Conservation (phyloP, 768 basidiomycete species). For the Xerocomus potaroensis region DNA sequence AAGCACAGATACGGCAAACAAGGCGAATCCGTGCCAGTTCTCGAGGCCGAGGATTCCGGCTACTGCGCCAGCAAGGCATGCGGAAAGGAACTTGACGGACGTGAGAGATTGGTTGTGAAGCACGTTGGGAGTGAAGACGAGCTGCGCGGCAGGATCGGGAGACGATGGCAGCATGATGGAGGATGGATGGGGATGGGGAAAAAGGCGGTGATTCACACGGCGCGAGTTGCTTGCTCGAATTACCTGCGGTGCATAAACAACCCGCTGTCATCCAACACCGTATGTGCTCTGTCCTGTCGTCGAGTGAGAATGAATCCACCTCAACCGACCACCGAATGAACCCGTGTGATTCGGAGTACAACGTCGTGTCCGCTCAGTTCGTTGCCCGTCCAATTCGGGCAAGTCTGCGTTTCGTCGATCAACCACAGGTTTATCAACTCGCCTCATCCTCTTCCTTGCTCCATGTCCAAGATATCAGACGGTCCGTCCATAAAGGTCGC, state of each 20-base stretch:
- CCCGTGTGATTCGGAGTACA: no score
- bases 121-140: slow-evolving; percentile 64
- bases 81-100: slow-evolving; percentile 74
- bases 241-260: no score
- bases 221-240: no score
- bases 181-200: not conserved
- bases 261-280: no score
- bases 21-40: slow-evolving; percentile 76
- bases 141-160: slow-evolving; percentile 51
- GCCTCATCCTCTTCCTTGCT: not conserved
- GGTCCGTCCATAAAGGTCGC: slow-evolving; percentile 50
- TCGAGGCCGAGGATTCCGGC: slow-evolving; percentile 88
- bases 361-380: no score
- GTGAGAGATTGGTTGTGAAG: slow-evolving; percentile 55
- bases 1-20: slow-evolving; percentile 68
- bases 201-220: slow-evolving; percentile 14
- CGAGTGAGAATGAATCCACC: no score
- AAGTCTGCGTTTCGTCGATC: slow-evolving; percentile 1
- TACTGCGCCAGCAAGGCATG: slow-evolving; percentile 82
- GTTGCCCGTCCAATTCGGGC: not conserved
- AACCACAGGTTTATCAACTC: no score
- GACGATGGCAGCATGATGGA: slow-evolving; percentile 43
- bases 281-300: no score
- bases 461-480: slow-evolving; percentile 22
- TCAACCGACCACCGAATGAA: no score